Percentiles rank a stretch among this genome's conserved stretches.
Evolutionary conservation across 306 rosid genomes (phyloP).

Genomic region (Boehmeria nivea): DNA sequence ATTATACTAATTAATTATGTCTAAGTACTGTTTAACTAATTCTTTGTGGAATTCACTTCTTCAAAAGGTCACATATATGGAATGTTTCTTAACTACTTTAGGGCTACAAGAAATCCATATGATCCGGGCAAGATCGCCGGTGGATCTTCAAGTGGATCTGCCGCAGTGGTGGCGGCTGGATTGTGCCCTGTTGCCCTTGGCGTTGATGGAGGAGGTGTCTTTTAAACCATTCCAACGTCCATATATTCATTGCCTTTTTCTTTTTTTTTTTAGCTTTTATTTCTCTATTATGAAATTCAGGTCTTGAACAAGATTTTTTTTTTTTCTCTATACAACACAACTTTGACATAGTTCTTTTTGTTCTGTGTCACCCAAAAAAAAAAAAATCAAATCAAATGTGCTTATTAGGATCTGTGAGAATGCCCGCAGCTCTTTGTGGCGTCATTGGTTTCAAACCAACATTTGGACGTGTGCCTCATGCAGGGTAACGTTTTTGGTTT

Average conservation of each 20-base stretch:
- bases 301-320: not conserved
- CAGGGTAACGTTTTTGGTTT: conserved; percentile 45
- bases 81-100: no score
- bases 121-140: conserved; percentile 56
- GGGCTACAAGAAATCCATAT: conserved; percentile 84
- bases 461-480: conserved; percentile 71
- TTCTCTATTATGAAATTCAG: no score
- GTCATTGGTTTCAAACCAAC: conserved; percentile 88
- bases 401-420: conserved; percentile 74
- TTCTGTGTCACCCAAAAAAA: not conserved
- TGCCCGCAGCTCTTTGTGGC: conserved; percentile 97
- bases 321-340: not conserved
- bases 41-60: no score
- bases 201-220: conserved; percentile 94
- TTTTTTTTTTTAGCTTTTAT: not conserved
- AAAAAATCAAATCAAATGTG: not conserved
- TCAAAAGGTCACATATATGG: no score
- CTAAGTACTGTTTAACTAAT: no score
- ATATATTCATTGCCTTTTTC: no score
- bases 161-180: conserved; percentile 86
- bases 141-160: conserved; percentile 97
- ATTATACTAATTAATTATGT: no score
- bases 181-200: conserved; percentile 91
- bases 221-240: no score
- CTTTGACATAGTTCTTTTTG: no score